Evolutionary conservation across 805 yeast genomes (phyloP), one percentile per base, ranked within the genome.

Genomic region (Tanozyma kutaoensis): DNA sequence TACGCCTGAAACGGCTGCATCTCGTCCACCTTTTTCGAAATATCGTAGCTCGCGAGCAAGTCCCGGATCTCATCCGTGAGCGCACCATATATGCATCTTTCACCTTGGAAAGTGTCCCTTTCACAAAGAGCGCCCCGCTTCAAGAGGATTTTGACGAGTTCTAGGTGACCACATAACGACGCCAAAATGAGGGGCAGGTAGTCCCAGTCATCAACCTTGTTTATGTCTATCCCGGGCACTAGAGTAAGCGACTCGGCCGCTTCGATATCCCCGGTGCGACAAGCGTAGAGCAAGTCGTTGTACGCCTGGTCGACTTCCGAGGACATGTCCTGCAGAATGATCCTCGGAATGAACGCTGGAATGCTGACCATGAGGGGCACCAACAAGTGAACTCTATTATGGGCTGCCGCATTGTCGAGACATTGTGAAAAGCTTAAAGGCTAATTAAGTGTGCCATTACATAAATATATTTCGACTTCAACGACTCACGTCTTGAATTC

Each of bases 21-120:
- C 10, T 61, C 48, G 45, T 79, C 85, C 11, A 74, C 75, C 0
- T 74, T 69, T 39, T 75, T 79, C 5, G 80, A 67, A 24, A 78
- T 66, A 43, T 77, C 85, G 42, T 60, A 73, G 22, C 68, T 58
- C 12, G 74, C 42, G 27, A 80, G 48, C 13, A 76, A 45, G 22
- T 66, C 62, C 24, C 85, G 49, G 15, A 80, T 80, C 4, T 55
- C 46, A 42, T 77, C 84, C 12, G 66, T 80, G 30, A 80, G 49
- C 0, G 93, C 91, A 2, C 86, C 91, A 41, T 80, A 78, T 2
- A 79, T 60, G 37, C 88, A 78, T 24, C 62, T 59, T 9, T 76
- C 81, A 3, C 93, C 91, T 45, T 78, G 80, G 41, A 72, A 72
- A n/a, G 85, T 74, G 43, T 79, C 88, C 40, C 82, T 61, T 46